Evolutionary conservation across 2,329 filamentous ascomycete species (phyloP).

Genomic region (Gnomoniopsis smithogilvyi): DNA sequence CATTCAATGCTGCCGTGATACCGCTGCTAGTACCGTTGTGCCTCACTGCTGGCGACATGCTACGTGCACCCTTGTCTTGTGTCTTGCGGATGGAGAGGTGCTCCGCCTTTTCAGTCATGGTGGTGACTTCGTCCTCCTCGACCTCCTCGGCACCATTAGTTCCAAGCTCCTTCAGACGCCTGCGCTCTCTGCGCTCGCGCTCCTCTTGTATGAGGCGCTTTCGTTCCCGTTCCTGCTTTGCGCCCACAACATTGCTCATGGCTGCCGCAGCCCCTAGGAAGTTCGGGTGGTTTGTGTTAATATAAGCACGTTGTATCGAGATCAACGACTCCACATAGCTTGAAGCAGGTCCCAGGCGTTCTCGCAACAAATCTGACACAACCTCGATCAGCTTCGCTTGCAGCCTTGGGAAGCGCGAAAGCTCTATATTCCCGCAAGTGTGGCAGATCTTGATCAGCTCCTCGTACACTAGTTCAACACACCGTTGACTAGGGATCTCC

Average conservation of each 20-base stretch:
- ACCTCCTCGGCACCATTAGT: constrained; percentile 70
- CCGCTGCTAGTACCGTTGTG: constrained; percentile 59
- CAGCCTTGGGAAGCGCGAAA: constrained; percentile 85
- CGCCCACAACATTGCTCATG: constrained; percentile 94
- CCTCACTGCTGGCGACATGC: constrained; percentile 77
- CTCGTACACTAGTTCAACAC: constrained; percentile 96
- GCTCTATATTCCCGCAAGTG: constrained; percentile 92
- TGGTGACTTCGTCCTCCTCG: constrained; percentile 40
- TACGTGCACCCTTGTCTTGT: constrained; percentile 61
- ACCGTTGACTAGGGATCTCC: constrained; percentile 91
- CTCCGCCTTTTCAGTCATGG: constrained; percentile 47
- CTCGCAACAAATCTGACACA: constrained; percentile 89
- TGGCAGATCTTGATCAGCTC: constrained; percentile 99
- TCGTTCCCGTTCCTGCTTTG: constrained; percentile 91
- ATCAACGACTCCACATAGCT: constrained; percentile 95
- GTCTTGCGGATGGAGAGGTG: constrained; percentile 60
- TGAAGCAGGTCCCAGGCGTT: constrained; percentile 85
- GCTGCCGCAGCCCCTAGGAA: constrained; percentile 95
- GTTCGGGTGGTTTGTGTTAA: constrained; percentile 99
- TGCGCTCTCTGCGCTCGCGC: constrained; percentile 77
- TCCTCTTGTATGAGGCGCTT: constrained; percentile 78
- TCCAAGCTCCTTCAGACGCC: constrained; percentile 78
- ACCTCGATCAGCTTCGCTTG: constrained; percentile 98
- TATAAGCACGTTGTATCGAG: constrained; percentile 95
- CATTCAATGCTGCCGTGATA: constrained; percentile 66